A percentile compares a stretch with the other conserved stretches of the same genome.
These are phyloP conservation scores for Aschersonia sp. DNA, from an alignment of 2,329 filamentous ascomycete species.

Conservation along the genomic window DNA sequence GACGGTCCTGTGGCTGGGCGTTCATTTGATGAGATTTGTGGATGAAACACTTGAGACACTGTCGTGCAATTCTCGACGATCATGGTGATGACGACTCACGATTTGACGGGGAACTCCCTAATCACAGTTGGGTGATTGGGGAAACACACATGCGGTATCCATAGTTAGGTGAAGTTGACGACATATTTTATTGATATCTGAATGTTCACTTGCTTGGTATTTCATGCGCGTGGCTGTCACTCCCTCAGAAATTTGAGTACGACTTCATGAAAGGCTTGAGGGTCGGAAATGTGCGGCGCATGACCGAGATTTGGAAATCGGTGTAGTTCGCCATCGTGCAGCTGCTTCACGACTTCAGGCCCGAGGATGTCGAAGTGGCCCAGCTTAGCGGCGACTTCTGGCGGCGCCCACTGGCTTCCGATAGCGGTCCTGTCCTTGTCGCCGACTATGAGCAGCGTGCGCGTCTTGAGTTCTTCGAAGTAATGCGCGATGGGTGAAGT, in stretches of 20 bases:
- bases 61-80: no score
- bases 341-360: conserved; percentile 24
- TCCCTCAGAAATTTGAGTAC: conserved; percentile 27
- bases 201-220: no score
- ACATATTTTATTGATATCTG: no score
- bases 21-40: no score
- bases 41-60: no score
- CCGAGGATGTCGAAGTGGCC: conserved; percentile 36
- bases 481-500: conserved; percentile 36
- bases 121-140: no score
- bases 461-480: conserved; percentile 27
- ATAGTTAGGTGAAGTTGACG: no score
- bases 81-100: no score
- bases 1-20: no score
- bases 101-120: no score
- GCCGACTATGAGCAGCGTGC: conserved; percentile 34
- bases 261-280: conserved; percentile 28
- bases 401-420: conserved; percentile 34
- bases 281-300: conserved; percentile 37
- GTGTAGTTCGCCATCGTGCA: conserved; percentile 28
- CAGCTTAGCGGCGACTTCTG: conserved; percentile 25
- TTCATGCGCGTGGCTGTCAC: neutral
- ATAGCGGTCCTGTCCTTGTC: conserved; percentile 39
- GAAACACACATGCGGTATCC: no score
- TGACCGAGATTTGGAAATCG: conserved; percentile 35